Conservation (phyloP, 495 filamentous ascomycete species). For the Geoglossum glabrum region DNA sequence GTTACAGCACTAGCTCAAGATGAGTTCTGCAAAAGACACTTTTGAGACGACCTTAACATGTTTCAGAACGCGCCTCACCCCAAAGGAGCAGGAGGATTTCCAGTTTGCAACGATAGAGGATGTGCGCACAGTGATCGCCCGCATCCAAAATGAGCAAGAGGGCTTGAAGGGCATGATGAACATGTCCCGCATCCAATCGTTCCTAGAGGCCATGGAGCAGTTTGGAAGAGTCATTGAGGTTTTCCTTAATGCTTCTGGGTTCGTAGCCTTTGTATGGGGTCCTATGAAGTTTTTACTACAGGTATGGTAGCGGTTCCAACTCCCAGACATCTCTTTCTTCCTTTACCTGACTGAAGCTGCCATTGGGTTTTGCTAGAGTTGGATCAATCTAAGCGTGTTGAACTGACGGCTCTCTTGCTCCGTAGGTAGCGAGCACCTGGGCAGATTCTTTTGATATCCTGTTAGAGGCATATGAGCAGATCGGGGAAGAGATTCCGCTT, state of each 20-base stretch:
- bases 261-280: slow-evolving; percentile 23
- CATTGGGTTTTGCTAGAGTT: neutral
- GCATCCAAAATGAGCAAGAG: slow-evolving; percentile 20
- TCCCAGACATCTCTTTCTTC: neutral
- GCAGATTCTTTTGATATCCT: slow-evolving; percentile 20
- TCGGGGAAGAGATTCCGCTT: slow-evolving; percentile 21
- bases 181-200: slow-evolving; percentile 18
- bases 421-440: slow-evolving; percentile 17
- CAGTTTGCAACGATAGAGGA: slow-evolving; percentile 11
- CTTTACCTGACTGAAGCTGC: neutral
- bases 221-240: slow-evolving; percentile 23
- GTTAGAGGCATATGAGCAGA: slow-evolving; percentile 22
- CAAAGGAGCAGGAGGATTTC: slow-evolving; percentile 14
- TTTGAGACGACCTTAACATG: slow-evolving; percentile 11
- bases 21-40: neutral
- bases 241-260: slow-evolving; percentile 15
- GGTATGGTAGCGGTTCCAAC: neutral
- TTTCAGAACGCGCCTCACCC: slow-evolving; percentile 15
- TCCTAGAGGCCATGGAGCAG: slow-evolving; percentile 23
- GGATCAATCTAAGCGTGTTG: neutral
- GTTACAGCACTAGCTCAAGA: too few relatives aligned
- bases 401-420: neutral
- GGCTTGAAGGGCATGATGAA: slow-evolving; percentile 17
- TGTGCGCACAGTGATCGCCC: slow-evolving; percentile 14
- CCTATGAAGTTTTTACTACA: neutral